These are phyloP conservation scores for Fomitopsis schrenkii DNA, from an alignment of 1,284 basidiomycete species.

Conservation along the genomic window DNA sequence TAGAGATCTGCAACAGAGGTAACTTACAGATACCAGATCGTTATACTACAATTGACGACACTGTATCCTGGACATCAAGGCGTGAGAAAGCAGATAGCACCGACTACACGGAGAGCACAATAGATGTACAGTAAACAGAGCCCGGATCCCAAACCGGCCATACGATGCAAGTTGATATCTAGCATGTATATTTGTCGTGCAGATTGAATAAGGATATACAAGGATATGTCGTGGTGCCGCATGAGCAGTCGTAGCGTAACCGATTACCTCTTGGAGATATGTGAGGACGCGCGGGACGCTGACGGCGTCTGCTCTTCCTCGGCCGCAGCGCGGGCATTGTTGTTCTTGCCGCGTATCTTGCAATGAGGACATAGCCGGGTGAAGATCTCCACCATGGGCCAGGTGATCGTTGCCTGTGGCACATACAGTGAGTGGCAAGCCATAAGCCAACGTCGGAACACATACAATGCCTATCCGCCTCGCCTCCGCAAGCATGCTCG, in stretches of 20 bases:
- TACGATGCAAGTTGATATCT: neutral
- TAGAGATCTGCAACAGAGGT: neutral
- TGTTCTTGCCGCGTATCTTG: conserved; percentile 34
- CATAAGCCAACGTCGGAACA: conserved; percentile 10
- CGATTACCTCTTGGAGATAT: neutral
- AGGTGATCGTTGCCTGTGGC: conserved; percentile 56
- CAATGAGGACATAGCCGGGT: conserved; percentile 60
- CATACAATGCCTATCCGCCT: conserved; percentile 58
- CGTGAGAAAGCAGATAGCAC: neutral
- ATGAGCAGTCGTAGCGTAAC: neutral
- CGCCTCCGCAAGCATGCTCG: conserved; percentile 52
- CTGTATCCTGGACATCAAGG: neutral
- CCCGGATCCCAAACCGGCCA: neutral
- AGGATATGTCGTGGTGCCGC: neutral
- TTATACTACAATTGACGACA: neutral
- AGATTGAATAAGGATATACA: neutral
- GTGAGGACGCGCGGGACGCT: neutral
- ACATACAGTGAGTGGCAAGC: conserved; percentile 7
- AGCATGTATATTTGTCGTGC: neutral
- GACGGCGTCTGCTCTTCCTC: conserved; percentile 19
- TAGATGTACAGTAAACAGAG: neutral
- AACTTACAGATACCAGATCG: neutral
- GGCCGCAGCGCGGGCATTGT: conserved; percentile 2
- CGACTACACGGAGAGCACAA: neutral
- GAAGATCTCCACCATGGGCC: conserved; percentile 72